phyloP scores from a whole-genome alignment of 352 stramenopile genomes.

The Pythium angustatum region DNA sequence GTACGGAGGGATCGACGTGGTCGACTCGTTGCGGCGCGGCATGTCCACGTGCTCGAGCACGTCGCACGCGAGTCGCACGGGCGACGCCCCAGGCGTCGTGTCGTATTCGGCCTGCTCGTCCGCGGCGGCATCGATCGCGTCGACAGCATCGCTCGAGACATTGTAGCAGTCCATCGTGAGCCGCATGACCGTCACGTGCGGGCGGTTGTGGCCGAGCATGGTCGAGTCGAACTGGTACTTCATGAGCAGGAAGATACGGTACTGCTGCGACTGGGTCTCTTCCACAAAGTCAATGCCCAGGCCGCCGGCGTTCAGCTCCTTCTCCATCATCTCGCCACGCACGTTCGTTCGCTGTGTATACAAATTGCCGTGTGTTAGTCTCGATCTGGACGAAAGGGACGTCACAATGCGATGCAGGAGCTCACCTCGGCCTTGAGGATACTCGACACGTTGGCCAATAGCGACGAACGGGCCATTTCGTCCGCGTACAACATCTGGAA shows the following conservation, averaged over 20 bases:
- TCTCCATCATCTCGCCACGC: conserved; percentile 41
- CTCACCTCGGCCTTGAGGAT: conserved; percentile 52
- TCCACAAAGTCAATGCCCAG: conserved; percentile 43
- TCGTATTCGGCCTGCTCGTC: conserved; percentile 18
- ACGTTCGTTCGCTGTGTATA: conserved; percentile 34
- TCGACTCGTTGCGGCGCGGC: conserved; percentile 47
- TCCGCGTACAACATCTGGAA: conserved; percentile 58
- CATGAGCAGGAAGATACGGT: conserved; percentile 51
- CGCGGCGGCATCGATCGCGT: neutral
- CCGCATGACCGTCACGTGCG: conserved; percentile 55
- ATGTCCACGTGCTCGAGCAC: conserved; percentile 61
- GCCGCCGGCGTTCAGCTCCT: conserved; percentile 36
- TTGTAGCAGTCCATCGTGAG: conserved; percentile 68
- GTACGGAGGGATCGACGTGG: conserved; percentile 33
- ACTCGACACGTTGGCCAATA: conserved; percentile 44
- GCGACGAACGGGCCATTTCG: conserved; percentile 44
- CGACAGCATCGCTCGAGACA: conserved; percentile 18
- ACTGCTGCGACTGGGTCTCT: conserved; percentile 44
- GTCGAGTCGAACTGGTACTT: conserved; percentile 60
- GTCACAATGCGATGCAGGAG: too few species aligned
- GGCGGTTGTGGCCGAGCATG: conserved; percentile 52
- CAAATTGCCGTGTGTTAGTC: neutral
- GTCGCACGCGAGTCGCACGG: conserved; percentile 37
- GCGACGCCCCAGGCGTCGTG: neutral
- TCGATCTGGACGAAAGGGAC: neutral